Evolutionary conservation across 768 basidiomycete genomes (phyloP).

Genomic region (Lactarius hengduanensis): DNA sequence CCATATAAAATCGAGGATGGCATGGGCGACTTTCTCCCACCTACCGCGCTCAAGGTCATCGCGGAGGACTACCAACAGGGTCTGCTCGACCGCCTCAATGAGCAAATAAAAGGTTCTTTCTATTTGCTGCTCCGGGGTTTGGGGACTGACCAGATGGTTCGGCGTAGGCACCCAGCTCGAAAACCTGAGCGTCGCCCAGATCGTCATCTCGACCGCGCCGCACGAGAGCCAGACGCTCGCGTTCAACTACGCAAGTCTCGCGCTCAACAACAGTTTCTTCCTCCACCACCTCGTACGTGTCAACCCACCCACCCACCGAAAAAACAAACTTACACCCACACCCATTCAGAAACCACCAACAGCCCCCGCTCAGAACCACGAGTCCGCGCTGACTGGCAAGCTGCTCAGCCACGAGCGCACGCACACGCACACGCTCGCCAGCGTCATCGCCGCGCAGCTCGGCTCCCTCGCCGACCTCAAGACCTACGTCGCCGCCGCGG

Average conservation of each 20-base stretch:
- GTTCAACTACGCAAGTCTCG: conserved; percentile 90
- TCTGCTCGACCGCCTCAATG: conserved; percentile 71
- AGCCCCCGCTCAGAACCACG: conserved; percentile 32
- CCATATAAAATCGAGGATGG: conserved; percentile 71
- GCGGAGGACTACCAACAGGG: conserved; percentile 87
- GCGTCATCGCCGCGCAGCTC: conserved; percentile 48
- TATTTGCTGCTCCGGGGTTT: background rate
- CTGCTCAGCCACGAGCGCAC: conserved; percentile 33
- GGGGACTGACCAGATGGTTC: conserved; percentile 3
- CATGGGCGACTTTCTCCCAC: conserved; percentile 75
- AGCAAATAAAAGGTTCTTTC: conserved; percentile 67
- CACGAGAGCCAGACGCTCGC: conserved; percentile 59
- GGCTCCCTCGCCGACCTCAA: conserved; percentile 68
- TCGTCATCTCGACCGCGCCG: conserved; percentile 64
- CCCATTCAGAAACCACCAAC: conserved; percentile 38
- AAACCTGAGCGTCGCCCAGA: conserved; percentile 61
- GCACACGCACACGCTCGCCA: conserved; percentile 36
- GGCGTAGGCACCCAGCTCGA: conserved; percentile 53
- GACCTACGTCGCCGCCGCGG: conserved; percentile 73
- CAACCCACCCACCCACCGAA: background rate
- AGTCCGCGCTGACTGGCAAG: conserved; percentile 38
- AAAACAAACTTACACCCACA: background rate
- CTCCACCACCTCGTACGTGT: conserved; percentile 75
- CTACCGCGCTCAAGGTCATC: conserved; percentile 65
- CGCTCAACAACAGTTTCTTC: conserved; percentile 96